phyloP scores from a whole-genome alignment of 352 stramenopile species.

The Peronospora tabacina region DNA sequence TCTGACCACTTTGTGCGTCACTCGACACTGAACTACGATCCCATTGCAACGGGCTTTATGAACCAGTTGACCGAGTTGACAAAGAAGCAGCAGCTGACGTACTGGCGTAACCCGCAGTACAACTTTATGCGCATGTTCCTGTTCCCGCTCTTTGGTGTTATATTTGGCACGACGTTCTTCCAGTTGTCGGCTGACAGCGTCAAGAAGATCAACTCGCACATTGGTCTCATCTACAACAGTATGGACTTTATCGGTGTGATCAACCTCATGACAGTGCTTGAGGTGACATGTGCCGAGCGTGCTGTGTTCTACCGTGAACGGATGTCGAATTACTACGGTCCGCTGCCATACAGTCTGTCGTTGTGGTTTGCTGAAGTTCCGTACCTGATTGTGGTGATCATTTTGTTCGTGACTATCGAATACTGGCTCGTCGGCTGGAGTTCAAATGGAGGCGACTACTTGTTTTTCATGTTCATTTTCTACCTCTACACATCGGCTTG shows the following conservation, averaged over 20 bases:
- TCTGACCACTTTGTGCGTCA: conserved; percentile 30
- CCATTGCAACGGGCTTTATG: conserved; percentile 39
- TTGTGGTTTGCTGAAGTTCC: conserved; percentile 54
- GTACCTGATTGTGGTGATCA: conserved; percentile 46
- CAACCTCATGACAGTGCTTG: conserved; percentile 51
- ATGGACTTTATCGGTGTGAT: conserved; percentile 61
- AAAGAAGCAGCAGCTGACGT: conserved; percentile 37
- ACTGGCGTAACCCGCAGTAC: conserved; percentile 54
- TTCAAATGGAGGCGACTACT: conserved; percentile 26
- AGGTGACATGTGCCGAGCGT: conserved; percentile 38
- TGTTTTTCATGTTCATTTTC: conserved; percentile 41
- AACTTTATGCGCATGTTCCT: conserved; percentile 57
- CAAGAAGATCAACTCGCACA: conserved; percentile 47
- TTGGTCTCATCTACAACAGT: conserved; percentile 67
- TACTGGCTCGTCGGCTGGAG: conserved; percentile 57
- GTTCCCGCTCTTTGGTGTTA: conserved; percentile 47
- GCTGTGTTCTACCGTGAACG: conserved; percentile 52
- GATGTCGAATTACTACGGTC: conserved; percentile 69
- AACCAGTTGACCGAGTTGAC: conserved; percentile 26
- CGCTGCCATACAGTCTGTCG: conserved; percentile 57
- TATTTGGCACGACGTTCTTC: conserved; percentile 68
- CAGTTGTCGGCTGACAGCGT: conserved; percentile 26
- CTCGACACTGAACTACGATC: conserved; percentile 38
- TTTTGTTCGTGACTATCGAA: conserved; percentile 45
- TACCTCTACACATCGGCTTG: conserved; percentile 59